Percentiles rank a stretch among this genome's conserved stretches.
Conservation (phyloP, 768 basidiomycete species). For the Lepiota brunneoincarnata region DNA sequence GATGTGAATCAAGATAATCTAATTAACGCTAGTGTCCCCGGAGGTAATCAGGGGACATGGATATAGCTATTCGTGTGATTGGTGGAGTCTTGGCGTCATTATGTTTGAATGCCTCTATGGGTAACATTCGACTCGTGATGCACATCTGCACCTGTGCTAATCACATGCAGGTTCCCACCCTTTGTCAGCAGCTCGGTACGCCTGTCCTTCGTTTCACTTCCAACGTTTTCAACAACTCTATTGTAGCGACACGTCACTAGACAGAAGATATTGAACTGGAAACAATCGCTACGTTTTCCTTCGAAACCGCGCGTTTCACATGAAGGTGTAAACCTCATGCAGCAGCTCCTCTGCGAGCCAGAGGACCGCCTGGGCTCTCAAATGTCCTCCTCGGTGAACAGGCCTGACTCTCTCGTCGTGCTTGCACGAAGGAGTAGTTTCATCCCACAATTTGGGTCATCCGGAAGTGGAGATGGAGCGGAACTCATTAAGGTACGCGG, state of each 20-base stretch:
- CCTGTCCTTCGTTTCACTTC: conserved; percentile 14
- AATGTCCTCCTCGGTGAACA: conserved; percentile 58
- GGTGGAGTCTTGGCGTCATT: conserved; percentile 98
- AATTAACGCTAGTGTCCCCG: conserved; percentile 66
- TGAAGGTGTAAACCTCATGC: conserved; percentile 86
- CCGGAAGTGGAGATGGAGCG: conserved; percentile 74
- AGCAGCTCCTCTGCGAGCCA: conserved; percentile 88
- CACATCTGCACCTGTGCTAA: conserved; percentile 10
- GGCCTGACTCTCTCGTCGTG: conserved; percentile 76
- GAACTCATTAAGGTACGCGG: conserved; percentile 77
- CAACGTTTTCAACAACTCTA: conserved; percentile 15
- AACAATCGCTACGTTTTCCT: conserved; percentile 84
- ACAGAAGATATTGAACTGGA: conserved; percentile 98
- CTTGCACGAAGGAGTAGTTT: conserved; percentile 77
- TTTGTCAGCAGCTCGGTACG: conserved; percentile 90
- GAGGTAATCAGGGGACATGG: conserved; percentile 90
- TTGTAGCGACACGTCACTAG: conserved; percentile 86
- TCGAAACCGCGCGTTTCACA: conserved; percentile 77
- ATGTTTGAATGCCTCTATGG: conserved; percentile 95
- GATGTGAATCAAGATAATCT: conserved; percentile 20
- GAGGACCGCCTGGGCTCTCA: conserved; percentile 91
- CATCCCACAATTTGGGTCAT: conserved; percentile 43
- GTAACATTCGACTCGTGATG: conserved; percentile 33
- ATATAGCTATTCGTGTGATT: conserved; percentile 93
- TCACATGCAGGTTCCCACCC: conserved; percentile 74